Percentiles rank a stretch among this genome's conserved stretches.
phyloP scores from a whole-genome alignment of 768 basidiomycete genomes.

The Sarcodon sp. region DNA sequence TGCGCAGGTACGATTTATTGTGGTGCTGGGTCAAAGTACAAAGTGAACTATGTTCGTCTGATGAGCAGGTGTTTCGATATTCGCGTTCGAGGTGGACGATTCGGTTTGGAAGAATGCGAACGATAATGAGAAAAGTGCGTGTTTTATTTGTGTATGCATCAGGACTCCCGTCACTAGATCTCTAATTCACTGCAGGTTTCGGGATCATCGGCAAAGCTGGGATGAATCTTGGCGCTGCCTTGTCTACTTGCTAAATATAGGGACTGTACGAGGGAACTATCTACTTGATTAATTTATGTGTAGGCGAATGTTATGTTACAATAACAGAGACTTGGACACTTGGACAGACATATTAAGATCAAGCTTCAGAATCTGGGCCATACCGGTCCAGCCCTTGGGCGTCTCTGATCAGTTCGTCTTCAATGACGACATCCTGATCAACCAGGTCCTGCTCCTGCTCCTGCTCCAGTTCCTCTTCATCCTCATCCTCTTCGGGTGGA shows the following conservation, averaged over 20 bases:
- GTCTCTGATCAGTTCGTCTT: constrained; percentile 29
- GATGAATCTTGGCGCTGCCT: no score
- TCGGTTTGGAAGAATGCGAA: neutral
- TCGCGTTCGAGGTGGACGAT: neutral
- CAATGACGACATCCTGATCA: constrained; percentile 30
- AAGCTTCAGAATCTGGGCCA: neutral
- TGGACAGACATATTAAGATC: no score
- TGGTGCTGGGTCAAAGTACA: no score
- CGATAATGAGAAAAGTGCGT: neutral
- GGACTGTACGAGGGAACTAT: no score
- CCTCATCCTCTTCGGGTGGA: constrained; percentile 17
- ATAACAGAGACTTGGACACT: no score
- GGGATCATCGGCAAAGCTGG: no score
- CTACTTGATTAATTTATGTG: no score
- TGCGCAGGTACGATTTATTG: neutral
- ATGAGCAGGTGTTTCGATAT: neutral
- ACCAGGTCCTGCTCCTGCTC: constrained; percentile 26
- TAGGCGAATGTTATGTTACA: no score
- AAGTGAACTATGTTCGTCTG: no score
- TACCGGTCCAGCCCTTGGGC: constrained; percentile 22
- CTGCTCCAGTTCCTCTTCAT: constrained; percentile 18
- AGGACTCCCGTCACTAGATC: no score
- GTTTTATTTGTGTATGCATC: neutral
- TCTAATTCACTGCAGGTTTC: no score
- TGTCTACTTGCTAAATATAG: no score